phyloP scores from a whole-genome alignment of 2,329 filamentous ascomycete species.

The Diaporthe amygdali region DNA sequence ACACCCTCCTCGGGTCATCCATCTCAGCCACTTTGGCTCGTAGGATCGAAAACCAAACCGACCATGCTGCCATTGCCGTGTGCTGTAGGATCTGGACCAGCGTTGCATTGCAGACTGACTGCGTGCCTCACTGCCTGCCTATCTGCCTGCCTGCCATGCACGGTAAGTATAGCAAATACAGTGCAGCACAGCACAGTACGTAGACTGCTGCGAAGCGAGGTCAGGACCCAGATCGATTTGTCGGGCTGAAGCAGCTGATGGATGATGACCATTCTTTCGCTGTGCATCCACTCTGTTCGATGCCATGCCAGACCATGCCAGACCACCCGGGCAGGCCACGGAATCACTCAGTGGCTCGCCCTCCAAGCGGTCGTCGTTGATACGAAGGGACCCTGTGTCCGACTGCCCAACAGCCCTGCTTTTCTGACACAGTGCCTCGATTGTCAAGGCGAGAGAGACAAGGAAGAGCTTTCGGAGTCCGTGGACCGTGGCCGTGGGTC shows the following conservation, averaged over 20 bases:
- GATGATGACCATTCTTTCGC: neutral
- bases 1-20: neutral
- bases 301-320: neutral
- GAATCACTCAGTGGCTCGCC: neutral
- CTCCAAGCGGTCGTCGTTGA: neutral
- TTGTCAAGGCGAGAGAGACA: neutral
- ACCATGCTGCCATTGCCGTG: neutral
- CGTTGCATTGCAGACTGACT: neutral
- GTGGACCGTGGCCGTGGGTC: neutral
- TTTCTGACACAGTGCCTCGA: neutral
- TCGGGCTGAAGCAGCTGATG: neutral
- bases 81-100: neutral
- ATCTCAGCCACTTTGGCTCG: neutral
- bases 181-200: neutral
- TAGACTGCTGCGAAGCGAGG: neutral
- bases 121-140: neutral
- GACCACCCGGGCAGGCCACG: neutral
- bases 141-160: neutral
- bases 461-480: neutral
- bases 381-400: conserved; percentile 5
- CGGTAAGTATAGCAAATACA: neutral
- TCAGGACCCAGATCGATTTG: neutral
- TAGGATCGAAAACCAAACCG: conserved; percentile 1
- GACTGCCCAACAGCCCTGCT: neutral
- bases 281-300: neutral